Conservation (phyloP, 176 grass and related monocot genomes). For the Tuctoria greenei region DNA sequence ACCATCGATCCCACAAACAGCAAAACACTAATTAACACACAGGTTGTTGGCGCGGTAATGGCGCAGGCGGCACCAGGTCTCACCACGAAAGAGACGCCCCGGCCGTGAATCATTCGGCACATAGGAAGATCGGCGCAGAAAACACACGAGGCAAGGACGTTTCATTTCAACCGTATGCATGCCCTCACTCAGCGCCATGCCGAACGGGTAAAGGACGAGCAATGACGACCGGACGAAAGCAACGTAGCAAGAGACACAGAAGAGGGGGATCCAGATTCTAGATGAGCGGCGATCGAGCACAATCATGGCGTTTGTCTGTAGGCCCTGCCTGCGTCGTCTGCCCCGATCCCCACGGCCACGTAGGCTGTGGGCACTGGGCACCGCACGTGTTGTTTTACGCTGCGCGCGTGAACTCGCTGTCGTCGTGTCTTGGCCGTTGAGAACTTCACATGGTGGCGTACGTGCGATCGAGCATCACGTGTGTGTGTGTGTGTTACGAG, state of each 20-base stretch:
- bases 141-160: conserved; percentile 21
- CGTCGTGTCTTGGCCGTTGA: not conserved
- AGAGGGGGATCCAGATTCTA: conserved; percentile 21
- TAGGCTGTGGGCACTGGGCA: no score
- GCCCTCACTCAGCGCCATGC: no score
- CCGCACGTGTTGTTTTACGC: not conserved
- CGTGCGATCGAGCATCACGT: not conserved
- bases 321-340: not conserved
- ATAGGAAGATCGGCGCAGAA: conserved; percentile 14
- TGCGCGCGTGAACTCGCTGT: not conserved
- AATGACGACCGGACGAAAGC: not conserved
- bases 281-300: not conserved
- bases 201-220: not conserved
- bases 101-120: conserved; percentile 21
- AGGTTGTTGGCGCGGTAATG: conserved; percentile 8
- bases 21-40: not conserved
- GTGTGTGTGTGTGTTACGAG: no score
- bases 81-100: not conserved
- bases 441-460: not conserved
- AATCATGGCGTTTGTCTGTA: not conserved
- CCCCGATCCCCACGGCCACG: no score
- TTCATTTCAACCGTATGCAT: not conserved
- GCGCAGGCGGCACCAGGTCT: not conserved
- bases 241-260: conserved; percentile 15
- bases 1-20: not conserved